phyloP scores from a whole-genome alignment of 2,329 filamentous ascomycete genomes.

The Cyanodermella asteris region DNA sequence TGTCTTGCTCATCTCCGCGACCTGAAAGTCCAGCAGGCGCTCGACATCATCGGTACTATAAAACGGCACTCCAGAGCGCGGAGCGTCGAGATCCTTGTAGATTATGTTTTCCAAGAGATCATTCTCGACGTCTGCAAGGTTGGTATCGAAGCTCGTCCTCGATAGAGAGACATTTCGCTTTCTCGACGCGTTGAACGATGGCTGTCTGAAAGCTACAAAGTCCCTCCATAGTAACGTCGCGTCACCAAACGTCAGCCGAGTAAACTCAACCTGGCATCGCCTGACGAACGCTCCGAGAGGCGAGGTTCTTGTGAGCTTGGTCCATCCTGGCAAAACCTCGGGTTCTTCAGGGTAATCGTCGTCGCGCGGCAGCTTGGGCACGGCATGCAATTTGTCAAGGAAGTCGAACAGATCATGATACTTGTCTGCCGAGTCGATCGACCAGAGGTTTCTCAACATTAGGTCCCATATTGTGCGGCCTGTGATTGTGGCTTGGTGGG shows the following conservation, averaged over 20 bases:
- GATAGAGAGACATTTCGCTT: constrained; percentile 26
- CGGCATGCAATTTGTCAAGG: constrained; percentile 39
- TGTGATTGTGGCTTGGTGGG: constrained; percentile 23
- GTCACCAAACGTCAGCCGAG: constrained; percentile 59
- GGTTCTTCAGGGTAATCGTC: constrained; percentile 26
- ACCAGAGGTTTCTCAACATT: constrained; percentile 64
- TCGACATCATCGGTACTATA: constrained; percentile 65
- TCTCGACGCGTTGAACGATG: constrained; percentile 42
- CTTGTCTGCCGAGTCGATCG: constrained; percentile 58
- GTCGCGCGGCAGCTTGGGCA: constrained; percentile 34
- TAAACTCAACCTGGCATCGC: constrained; percentile 57
- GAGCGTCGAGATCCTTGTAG: too few relatives aligned
- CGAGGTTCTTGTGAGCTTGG: constrained; percentile 51
- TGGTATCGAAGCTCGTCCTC: constrained; percentile 35
- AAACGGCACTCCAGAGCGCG: too few relatives aligned
- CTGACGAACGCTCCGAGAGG: constrained; percentile 67
- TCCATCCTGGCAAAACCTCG: constrained; percentile 34
- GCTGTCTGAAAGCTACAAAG: constrained; percentile 61
- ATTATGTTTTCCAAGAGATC: constrained; percentile 27
- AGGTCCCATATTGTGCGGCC: constrained; percentile 74
- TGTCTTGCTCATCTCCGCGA: constrained; percentile 65
- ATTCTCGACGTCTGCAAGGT: constrained; percentile 36
- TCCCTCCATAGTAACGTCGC: constrained; percentile 57
- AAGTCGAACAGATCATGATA: constrained; percentile 58
- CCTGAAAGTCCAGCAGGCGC: constrained; percentile 64